Evolutionary conservation across 768 basidiomycete species (phyloP).

Genomic region (Auriscalpium orientale): DNA sequence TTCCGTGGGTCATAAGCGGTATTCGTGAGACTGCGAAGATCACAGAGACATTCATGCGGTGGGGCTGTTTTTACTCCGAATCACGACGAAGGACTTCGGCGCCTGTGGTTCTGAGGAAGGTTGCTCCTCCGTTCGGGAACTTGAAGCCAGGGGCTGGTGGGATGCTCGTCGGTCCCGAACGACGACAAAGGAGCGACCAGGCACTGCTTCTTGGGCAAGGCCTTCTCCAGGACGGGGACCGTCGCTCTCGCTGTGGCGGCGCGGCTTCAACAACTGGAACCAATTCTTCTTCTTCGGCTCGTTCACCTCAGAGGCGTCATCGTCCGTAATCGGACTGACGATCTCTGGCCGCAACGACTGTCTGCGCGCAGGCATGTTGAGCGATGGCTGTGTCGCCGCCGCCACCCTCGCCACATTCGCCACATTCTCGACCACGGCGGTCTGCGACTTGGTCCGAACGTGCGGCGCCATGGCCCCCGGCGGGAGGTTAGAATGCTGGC

Average conservation of each 20-base stretch:
- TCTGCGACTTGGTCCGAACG: slow-evolving; percentile 72
- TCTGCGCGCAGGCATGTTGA: slow-evolving; percentile 2
- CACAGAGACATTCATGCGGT: neutral
- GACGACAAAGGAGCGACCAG: slow-evolving; percentile 28
- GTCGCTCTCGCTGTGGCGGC: slow-evolving; percentile 13
- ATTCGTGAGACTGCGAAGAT: neutral
- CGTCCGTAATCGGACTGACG: slow-evolving; percentile 9
- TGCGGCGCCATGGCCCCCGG: slow-evolving; percentile 66
- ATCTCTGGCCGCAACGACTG: slow-evolving; percentile 11
- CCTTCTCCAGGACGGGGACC: neutral
- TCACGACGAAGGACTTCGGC: slow-evolving; percentile 49
- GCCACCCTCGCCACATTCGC: slow-evolving; percentile 6
- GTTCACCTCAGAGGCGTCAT: slow-evolving; percentile 5
- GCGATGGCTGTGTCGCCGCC: neutral
- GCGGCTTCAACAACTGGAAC: slow-evolving; percentile 14
- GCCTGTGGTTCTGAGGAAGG: neutral
- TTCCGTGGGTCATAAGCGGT: too few species aligned
- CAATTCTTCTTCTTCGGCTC: slow-evolving; percentile 14
- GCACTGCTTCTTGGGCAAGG: slow-evolving; percentile 1
- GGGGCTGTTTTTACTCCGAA: slow-evolving; percentile 40
- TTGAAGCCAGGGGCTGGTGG: slow-evolving; percentile 1
- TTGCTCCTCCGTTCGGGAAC: neutral
- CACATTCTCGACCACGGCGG: slow-evolving; percentile 72
- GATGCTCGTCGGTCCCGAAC: slow-evolving; percentile 17
- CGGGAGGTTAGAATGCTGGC: slow-evolving; percentile 31